Evolutionary conservation across 768 basidiomycete genomes (phyloP).

Genomic region (Russula sp.): DNA sequence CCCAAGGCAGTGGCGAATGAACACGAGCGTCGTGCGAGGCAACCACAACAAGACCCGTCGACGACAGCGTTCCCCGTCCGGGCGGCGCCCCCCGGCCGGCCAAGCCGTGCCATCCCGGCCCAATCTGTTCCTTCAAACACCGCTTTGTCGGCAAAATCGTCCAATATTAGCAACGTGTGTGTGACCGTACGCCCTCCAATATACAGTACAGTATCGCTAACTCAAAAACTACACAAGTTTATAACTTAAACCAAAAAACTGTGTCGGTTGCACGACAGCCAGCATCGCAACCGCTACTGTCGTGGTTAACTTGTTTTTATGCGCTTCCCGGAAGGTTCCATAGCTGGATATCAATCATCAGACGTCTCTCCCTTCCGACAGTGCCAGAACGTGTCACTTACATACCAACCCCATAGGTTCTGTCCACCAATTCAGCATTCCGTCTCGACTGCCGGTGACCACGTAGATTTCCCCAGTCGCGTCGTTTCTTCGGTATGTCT

Average conservation of each 20-base stretch:
- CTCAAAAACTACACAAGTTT: background rate
- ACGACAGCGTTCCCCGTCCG: constrained; percentile 22
- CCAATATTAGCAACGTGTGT: constrained; percentile 2
- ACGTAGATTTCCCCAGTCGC: constrained; percentile 8
- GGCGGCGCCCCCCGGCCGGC: constrained; percentile 29
- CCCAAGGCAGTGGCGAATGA: constrained; percentile 22
- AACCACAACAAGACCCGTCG: constrained; percentile 21
- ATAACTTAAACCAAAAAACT: constrained; percentile 25
- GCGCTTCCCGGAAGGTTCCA: constrained; percentile 24
- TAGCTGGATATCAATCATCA: constrained; percentile 2
- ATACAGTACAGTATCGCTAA: constrained; percentile 15
- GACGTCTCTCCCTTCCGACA: background rate
- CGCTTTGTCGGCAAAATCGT: background rate
- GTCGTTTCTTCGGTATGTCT: constrained; percentile 13
- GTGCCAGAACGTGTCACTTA: background rate
- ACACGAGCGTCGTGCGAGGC: constrained; percentile 31
- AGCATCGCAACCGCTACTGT: constrained; percentile 13
- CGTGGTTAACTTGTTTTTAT: constrained; percentile 22
- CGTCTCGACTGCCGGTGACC: constrained; percentile 30
- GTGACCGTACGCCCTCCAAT: constrained; percentile 8
- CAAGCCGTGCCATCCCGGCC: constrained; percentile 10
- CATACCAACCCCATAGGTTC: constrained; percentile 21
- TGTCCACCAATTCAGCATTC: constrained; percentile 29
- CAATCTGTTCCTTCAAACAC: background rate
- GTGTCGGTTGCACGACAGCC: background rate